Evolutionary conservation across 495 filamentous ascomycete species (phyloP), one percentile per base, ranked within the genome.

Genomic region (Elaphomyces granulatus): DNA sequence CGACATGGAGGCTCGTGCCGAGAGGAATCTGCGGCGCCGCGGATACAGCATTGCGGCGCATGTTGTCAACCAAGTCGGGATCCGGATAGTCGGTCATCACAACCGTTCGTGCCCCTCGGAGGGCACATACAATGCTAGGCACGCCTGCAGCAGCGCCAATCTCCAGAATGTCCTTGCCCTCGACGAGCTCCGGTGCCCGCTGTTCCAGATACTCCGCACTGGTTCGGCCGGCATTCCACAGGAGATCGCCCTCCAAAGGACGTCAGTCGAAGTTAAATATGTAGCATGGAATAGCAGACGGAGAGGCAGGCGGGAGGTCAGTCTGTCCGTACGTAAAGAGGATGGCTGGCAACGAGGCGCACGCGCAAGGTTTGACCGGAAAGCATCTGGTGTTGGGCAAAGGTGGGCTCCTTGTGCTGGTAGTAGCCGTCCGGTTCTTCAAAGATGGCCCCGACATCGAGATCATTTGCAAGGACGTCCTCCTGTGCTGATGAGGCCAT

Each of bases 41-140:
- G 62, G 64, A 47, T 0, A 61, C 52, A 36, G 93, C 74, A 49
- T 96, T 96, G 41, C 67, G 59, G 45, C 66, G 63, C 54, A 96
- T 72, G 45, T 83, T 93, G 0, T 67, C 57, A 3, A 96, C 64
- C 2, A 96, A 61, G 15, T 90, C 84, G 15, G 68, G 66, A 49
- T 94, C 87, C 1, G 84, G 82, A 51, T 83, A 96, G 51, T 96
- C 88, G 19, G 87, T 94, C 38, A 88, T 76, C 1, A 94, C 81
- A 9, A 81, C 78, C 19, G 62, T 61, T 37, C 55, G 54, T 3
- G 87, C 87, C 4, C 81, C 85, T 15, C 74, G 59, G n/a, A 77
- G 59, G 0, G 77, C 79, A 45, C 74, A 77, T 10, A 90, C 77
- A 17, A 96, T 71, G 47, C 76, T 80, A 1, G 87, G 87, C 2